Base-by-base conservation (phyloP, 805 yeast genomes). In the Metschnikowia shivogae region DNA sequence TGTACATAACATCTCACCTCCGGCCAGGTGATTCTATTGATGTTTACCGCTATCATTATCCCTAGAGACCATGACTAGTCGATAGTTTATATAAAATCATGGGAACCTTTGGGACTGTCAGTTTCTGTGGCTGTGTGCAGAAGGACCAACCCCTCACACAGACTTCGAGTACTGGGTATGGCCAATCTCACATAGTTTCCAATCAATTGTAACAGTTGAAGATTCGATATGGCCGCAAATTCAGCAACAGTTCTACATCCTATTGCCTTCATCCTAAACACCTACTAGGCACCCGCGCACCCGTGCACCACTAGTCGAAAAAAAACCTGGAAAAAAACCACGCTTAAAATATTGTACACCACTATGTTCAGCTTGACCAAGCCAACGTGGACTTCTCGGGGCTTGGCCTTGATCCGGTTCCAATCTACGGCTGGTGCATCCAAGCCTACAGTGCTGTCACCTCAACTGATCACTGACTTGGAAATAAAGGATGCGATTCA, bases 401-500 rank as follows among this genome's bases (percentile, higher is more conserved):
- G 50, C 17, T 45, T 38, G 43, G 34, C 43, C 28, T 39, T 45
- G 19, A 37, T 47, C 46, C 47, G 57, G 35, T 44, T 51, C 44
- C 55, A 53, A 40, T 48, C 52, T 38, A 43, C 54, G 12, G 48
- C 37, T 17, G 50, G 48, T 8, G 24, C 39, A 9, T 14, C 35
- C 6, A 19, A 34, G 11, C 29, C 34, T 2, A 19, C 34, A 9
- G 41, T 29, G 46, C 42, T 42, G n/a, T 33, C 42, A 7, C 27
- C 27, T 20, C 20, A 70, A 6, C 81, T 77, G 52, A 60, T 80
- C 47, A 86, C 92, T 7, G 88, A 81, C 27, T 73, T 89, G 63
- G 97, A 89, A 66, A 72, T 72, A 57, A 93, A 86, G 70, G 96
- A 89, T 65, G 78, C 70, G 47, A 73, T 80, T 51, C 79, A 84